These are phyloP conservation scores for Ocimum tenuiflorum DNA, from an alignment of 257 asterid species.

Conservation along the genomic window DNA sequence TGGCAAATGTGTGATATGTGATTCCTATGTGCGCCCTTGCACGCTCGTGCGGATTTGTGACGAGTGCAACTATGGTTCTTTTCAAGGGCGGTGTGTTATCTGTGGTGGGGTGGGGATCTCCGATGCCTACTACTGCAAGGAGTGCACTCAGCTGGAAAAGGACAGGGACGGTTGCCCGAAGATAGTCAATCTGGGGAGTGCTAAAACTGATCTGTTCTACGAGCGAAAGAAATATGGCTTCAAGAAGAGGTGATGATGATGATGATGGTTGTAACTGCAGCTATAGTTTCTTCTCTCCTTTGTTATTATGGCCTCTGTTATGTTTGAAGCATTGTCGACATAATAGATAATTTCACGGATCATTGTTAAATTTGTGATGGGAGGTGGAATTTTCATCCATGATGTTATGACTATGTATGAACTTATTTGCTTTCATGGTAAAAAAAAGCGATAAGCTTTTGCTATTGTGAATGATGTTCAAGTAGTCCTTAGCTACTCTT, in stretches of 20 bases:
- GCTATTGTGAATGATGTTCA: neutral
- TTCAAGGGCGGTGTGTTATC: conserved; percentile 81
- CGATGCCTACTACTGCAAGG: conserved; percentile 89
- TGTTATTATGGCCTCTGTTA: neutral
- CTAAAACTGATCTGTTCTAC: conserved; percentile 75
- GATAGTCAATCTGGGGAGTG: conserved; percentile 80
- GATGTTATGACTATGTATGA: neutral
- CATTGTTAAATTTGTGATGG: neutral
- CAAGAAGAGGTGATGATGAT: conserved; percentile 67
- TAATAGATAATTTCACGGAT: neutral
- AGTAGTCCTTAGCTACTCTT: neutral
- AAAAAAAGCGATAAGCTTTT: neutral
- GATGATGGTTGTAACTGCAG: conserved; percentile 18
- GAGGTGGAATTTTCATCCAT: neutral
- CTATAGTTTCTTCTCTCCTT: neutral
- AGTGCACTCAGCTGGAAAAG: conserved; percentile 88
- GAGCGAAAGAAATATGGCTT: conserved; percentile 85
- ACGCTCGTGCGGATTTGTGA: conserved; percentile 80
- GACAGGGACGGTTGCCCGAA: conserved; percentile 90
- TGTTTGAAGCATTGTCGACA: neutral
- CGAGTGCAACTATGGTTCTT: conserved; percentile 87
- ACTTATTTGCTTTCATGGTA: neutral
- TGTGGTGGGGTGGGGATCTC: conserved; percentile 94
- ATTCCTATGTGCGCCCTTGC: conserved; percentile 90
- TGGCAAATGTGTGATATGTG: conserved; percentile 84